A percentile compares a stretch with the other conserved stretches of the same genome.
Conservation (phyloP, 179 eudicot species). For the Pouteria campechiana region DNA sequence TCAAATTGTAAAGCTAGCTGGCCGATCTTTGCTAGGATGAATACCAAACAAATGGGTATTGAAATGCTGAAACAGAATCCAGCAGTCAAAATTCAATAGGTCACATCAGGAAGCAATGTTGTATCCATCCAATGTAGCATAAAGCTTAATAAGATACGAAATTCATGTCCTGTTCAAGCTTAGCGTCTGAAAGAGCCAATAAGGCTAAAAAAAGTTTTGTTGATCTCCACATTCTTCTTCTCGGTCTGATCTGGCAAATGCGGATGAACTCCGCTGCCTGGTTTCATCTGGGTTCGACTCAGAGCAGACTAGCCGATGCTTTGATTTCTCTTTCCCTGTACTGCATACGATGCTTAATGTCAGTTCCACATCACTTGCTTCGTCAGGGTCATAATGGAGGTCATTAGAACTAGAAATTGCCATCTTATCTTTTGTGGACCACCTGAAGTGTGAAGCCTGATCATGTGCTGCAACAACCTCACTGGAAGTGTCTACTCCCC, state of each 20-base stretch:
- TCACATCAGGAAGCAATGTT: too few relatives aligned
- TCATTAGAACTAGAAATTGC: not conserved
- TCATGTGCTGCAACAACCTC: too few relatives aligned
- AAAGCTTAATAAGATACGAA: too few relatives aligned
- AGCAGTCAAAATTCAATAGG: too few relatives aligned
- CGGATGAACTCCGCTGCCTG: not conserved
- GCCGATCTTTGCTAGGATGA: too few relatives aligned
- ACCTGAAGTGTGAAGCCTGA: too few relatives aligned
- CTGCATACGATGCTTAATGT: conserved; percentile 30
- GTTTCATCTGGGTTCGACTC: conserved; percentile 1
- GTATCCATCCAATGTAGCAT: too few relatives aligned
- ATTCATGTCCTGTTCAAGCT: conserved; percentile 20
- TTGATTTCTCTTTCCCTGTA: conserved; percentile 5
- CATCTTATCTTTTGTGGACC: not conserved
- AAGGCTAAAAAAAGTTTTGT: conserved; percentile 3
- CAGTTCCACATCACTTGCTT: conserved; percentile 28
- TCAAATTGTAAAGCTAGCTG: too few relatives aligned
- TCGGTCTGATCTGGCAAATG: not conserved
- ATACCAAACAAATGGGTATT: too few relatives aligned
- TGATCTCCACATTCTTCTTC: conserved; percentile 4
- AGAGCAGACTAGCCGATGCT: not conserved
- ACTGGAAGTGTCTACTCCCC: conserved; percentile 2
- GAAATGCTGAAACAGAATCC: too few relatives aligned
- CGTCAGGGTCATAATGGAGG: not conserved
- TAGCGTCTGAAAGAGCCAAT: conserved; percentile 25